phyloP scores from a whole-genome alignment of 1,284 basidiomycete genomes.

The Austroboletus novae-zelandiae region DNA sequence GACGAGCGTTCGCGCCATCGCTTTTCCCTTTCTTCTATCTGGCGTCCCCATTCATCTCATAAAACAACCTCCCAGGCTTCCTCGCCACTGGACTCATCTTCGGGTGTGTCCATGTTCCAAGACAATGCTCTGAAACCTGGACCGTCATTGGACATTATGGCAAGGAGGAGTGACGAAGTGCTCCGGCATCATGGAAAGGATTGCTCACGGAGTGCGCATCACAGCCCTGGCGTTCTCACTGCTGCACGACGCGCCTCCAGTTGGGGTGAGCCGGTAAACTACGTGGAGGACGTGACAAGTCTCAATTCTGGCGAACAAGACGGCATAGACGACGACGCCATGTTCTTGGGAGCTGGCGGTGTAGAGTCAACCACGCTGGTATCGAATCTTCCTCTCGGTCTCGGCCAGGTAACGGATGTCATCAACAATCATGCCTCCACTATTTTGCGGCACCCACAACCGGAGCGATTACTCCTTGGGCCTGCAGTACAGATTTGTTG shows the following conservation, averaged over 20 bases:
- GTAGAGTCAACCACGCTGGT: conserved; percentile 42
- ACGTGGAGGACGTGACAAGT: conserved; percentile 53
- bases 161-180: conserved; percentile 36
- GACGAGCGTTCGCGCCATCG: conserved; percentile 25
- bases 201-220: conserved; percentile 25
- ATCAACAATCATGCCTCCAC: conserved; percentile 23
- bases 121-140: conserved; percentile 17
- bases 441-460: conserved; percentile 28
- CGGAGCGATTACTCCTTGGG: conserved; percentile 26
- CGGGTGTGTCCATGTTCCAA: conserved; percentile 25
- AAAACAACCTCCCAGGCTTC: conserved; percentile 28
- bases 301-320: conserved; percentile 50
- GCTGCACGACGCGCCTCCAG: conserved; percentile 59
- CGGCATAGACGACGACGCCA: conserved; percentile 42
- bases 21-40: conserved; percentile 31
- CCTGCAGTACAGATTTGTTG: conserved; percentile 21
- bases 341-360: conserved; percentile 54
- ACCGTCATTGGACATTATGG: conserved; percentile 21
- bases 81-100: conserved; percentile 30
- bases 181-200: conserved; percentile 27
- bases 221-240: conserved; percentile 31
- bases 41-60: conserved; percentile 17
- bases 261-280: conserved; percentile 48
- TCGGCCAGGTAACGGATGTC: conserved; percentile 31
- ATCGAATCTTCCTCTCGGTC: conserved; percentile 37